A percentile compares a stretch with the other conserved stretches of the same genome.
Conservation (phyloP, 805 yeast genomes). For the Candida mattraensis region DNA sequence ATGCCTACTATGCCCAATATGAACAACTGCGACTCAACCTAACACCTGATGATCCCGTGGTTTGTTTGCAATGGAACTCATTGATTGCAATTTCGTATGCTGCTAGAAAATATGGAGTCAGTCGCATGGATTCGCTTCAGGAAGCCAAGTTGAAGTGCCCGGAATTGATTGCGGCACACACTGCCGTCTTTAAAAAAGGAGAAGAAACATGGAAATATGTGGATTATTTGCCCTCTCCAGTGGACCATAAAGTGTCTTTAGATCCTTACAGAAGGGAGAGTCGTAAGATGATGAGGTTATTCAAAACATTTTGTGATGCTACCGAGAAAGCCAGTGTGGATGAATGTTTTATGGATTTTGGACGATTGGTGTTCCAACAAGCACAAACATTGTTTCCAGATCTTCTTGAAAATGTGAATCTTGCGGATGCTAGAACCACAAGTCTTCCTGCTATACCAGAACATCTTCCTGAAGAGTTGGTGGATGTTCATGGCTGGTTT, state of each 20-base stretch:
- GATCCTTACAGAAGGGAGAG: constrained; percentile 92
- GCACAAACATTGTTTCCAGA: constrained; percentile 49
- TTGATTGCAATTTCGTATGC: constrained; percentile 90
- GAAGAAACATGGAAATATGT: constrained; percentile 79
- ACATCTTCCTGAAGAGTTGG: constrained; percentile 29
- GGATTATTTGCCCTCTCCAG: constrained; percentile 57
- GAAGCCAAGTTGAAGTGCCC: constrained; percentile 79
- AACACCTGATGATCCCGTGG: constrained; percentile 74
- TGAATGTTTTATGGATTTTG: constrained; percentile 86
- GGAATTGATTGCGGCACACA: constrained; percentile 74
- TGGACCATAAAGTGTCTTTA: constrained; percentile 75
- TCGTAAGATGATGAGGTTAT: constrained; percentile 68
- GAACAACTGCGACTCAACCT: constrained; percentile 76
- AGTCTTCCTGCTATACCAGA: constrained; percentile 47
- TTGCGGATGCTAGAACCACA: constrained; percentile 18
- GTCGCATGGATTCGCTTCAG: constrained; percentile 69
- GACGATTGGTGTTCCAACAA: constrained; percentile 53
- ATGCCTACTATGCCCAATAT: constrained; percentile 95
- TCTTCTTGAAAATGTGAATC: constrained; percentile 25
- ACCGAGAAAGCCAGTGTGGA: constrained; percentile 96
- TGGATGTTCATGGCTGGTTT: constrained; percentile 34
- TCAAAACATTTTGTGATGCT: constrained; percentile 58
- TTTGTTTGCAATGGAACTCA: constrained; percentile 90
- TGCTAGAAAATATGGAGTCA: constrained; percentile 80
- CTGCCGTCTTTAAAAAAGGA: constrained; percentile 90